Conservation (phyloP, 2,329 filamentous ascomycete genomes). For the Chaetomiaceae sp. region DNA sequence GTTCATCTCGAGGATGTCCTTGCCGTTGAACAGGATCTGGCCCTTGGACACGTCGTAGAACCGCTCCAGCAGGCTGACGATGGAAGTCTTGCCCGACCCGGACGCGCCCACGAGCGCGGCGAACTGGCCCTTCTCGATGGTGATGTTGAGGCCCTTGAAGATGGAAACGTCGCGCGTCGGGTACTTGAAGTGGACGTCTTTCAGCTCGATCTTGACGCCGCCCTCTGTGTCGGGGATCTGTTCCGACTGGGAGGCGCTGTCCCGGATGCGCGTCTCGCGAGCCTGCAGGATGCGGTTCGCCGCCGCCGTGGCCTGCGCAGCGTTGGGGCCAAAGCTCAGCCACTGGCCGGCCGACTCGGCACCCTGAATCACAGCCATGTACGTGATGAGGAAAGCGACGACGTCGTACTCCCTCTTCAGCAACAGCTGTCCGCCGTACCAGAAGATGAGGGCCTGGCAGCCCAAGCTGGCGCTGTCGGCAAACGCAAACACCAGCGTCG, state of each 20-base stretch:
- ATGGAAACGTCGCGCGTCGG: slow-evolving; percentile 53
- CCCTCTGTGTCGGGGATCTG: slow-evolving; percentile 42
- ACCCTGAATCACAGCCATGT: slow-evolving; percentile 63
- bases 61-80: slow-evolving; percentile 60
- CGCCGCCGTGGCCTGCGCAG: slow-evolving; percentile 54
- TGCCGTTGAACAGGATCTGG: slow-evolving; percentile 58
- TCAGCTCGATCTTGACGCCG: slow-evolving; percentile 53
- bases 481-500: slow-evolving; percentile 62
- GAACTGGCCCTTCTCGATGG: slow-evolving; percentile 64
- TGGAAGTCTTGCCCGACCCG: slow-evolving; percentile 68
- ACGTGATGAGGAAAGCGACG: slow-evolving; percentile 51
- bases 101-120: slow-evolving; percentile 65
- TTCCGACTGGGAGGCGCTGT: slow-evolving; percentile 29
- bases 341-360: slow-evolving; percentile 63
- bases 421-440: slow-evolving; percentile 60
- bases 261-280: slow-evolving; percentile 39
- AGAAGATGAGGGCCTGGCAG: slow-evolving; percentile 60
- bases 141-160: slow-evolving; percentile 58
- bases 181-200: slow-evolving; percentile 56
- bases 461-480: slow-evolving; percentile 62
- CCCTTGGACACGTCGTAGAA: slow-evolving; percentile 68
- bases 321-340: slow-evolving; percentile 62
- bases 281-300: slow-evolving; percentile 55
- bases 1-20: slow-evolving; percentile 54
- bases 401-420: slow-evolving; percentile 40